Base-by-base conservation (phyloP, 495 filamentous ascomycete species). In the Podospora pseudocomata region DNA sequence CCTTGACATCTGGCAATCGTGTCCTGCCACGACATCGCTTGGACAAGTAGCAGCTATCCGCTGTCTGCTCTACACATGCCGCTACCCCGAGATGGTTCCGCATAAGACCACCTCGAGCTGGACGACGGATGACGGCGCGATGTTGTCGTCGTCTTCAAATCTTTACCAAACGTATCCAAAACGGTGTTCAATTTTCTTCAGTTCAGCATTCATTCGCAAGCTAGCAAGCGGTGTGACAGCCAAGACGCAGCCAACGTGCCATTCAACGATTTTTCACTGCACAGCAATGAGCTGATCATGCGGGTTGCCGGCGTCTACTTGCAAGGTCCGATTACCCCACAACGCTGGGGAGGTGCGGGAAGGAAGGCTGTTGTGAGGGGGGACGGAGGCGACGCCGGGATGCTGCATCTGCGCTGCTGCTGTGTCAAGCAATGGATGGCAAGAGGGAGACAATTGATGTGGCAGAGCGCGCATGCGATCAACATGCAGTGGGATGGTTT, bases 261-360 rank as follows among this genome's bases (percentile, higher is more conserved):
- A 49, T 49, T 49, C 39, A 13, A 49, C 39, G 39, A 49, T 49
- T 49, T 49, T 11, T 16, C 39, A 16, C 39, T 49, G 13, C 39
- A 13, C 39, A 49, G 39, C 39, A 49, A 18, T 49, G 39, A 58
- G 55, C 23, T 58, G 55, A 58, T 58, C 55, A 58, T 58, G 55
- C 55, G 55, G n/a, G n/a, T 58, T 58, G 18, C 55, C 55, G 55
- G 55, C 55, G 55, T 58, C 55, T 58, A 58, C 23, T 58, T 58
- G 55, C 39, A 49, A 49, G 39, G 39, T 49, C 39, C 39, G 39
- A 49, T 49, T 49, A 49, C 39, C 39, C 39, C 39, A 49, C 39
- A 49, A 49, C 7, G 39, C 39, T 49, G 39, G 39, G 13, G 39
- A 49, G 39, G 6, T 49, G 15, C 39, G 39, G 39, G 39, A 16